Conservation (phyloP, 441 rosid species). For the Metrosideros polymorpha region DNA sequence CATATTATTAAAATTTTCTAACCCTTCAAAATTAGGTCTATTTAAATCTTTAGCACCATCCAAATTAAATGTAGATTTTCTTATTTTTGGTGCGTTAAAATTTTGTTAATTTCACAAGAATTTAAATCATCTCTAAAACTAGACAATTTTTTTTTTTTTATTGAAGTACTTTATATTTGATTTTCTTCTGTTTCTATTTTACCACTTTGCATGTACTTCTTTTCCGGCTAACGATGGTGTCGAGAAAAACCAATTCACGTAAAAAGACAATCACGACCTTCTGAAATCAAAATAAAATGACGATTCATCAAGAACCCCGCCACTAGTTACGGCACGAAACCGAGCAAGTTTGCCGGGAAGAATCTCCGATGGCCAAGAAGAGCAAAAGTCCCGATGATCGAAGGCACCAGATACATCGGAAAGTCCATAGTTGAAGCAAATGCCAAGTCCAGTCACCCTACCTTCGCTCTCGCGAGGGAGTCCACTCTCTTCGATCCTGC, state of each 20-base stretch:
- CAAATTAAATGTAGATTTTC: neutral
- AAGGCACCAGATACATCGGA: conserved; percentile 39
- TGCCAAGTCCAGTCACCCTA: conserved; percentile 36
- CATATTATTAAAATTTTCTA: too few relatives aligned
- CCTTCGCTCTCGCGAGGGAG: conserved; percentile 32
- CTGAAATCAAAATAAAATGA: neutral
- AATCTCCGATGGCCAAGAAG: conserved; percentile 7
- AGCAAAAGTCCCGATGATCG: conserved; percentile 28
- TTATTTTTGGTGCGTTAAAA: neutral
- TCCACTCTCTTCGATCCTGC: conserved; percentile 24
- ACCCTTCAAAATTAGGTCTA: too few relatives aligned
- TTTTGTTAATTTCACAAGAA: neutral
- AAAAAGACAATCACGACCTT: neutral
- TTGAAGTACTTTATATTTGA: neutral
- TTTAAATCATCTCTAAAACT: neutral
- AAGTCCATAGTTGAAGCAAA: conserved; percentile 38
- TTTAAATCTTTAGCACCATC: too few relatives aligned
- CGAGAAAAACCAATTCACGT: neutral
- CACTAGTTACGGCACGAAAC: neutral
- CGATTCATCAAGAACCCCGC: neutral
- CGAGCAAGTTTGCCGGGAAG: neutral
- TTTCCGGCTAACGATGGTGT: neutral
- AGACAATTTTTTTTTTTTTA: neutral
- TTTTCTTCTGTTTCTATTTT: neutral
- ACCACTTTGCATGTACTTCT: neutral